Evolutionary conservation across 108 stramenopile species (phyloP), one percentile per base, ranked within the genome.

Genomic region (Nitzschia palea): DNA sequence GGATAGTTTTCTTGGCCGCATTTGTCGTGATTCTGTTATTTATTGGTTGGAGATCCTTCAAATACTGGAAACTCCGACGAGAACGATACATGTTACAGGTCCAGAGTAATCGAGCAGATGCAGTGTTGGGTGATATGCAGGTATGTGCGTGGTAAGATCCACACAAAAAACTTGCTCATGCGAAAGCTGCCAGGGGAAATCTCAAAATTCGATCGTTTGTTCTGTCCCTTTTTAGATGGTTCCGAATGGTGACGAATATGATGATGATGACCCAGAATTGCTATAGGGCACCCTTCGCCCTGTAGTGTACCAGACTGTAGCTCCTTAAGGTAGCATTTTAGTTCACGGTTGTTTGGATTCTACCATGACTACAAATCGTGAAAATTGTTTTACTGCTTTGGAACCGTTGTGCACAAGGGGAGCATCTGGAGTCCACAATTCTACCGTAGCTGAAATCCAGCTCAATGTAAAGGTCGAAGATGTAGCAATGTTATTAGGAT

Each of bases 81-180:
- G 67, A 76, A 68, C 55, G 66, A 55, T 53, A 76, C 6, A 44
- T 53, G 52, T 36, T 76, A 23, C 74, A 66, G 33, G 36, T 68
- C 6, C 67, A 68, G 44, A 76, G 62, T 59, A 44, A 57, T 53
- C 48, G 74, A 44, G 74, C 66, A 18, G 74, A 76, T 62, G 53
- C 60, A 4, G 74, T 76, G 18, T 36, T 76, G 30, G 74, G 74
- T 35, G 74, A 76, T 68, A 76, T 76, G 74, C 74, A 76, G 63
- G 63, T 64, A 64, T 3, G 63, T 64, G 8, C 29, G 34, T 36
- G 68, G 67, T 57, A 44, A n/a, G n/a, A n/a, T n/a, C n/a, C n/a
- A n/a, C n/a, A n/a, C n/a, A n/a, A n/a, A n/a, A n/a, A n/a, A 32
- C 22, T 54, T 18, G 17, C 0, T 0, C 0, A 54, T 54, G 22